Conservation (phyloP, 2,329 filamentous ascomycete genomes). For the Cryphonectria nitschkei region DNA sequence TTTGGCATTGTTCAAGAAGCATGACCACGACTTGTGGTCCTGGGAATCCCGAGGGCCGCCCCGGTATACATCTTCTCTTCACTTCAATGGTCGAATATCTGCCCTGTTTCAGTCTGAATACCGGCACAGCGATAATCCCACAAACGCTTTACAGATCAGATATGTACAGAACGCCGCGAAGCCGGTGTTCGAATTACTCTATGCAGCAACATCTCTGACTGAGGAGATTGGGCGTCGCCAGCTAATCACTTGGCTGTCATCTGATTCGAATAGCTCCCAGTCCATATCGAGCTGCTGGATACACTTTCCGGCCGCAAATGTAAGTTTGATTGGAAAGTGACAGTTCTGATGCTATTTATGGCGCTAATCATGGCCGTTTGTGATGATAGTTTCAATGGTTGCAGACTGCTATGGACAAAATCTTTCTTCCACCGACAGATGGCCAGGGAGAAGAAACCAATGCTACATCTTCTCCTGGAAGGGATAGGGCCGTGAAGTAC, state of each 20-base stretch:
- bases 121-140: neutral
- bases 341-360: neutral
- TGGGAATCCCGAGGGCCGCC: neutral
- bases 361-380: neutral
- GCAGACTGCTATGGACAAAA: neutral
- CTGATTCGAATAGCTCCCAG: neutral
- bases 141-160: neutral
- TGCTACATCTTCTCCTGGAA: neutral
- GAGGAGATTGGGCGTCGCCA: neutral
- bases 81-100: neutral
- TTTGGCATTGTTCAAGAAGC: neutral
- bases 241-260: neutral
- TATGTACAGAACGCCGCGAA: neutral
- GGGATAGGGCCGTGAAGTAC: neutral
- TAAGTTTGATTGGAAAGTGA: neutral
- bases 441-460: neutral
- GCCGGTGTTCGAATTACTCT: neutral
- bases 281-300: neutral
- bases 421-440: neutral
- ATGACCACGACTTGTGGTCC: neutral
- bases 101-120: neutral
- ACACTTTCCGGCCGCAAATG: neutral
- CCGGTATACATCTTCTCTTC: neutral
- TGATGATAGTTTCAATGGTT: neutral
- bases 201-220: neutral